Evolutionary conservation across 139 green algal genomes (phyloP), one percentile per base, ranked within the genome.

Genomic region (Chlamydomonas urium): DNA sequence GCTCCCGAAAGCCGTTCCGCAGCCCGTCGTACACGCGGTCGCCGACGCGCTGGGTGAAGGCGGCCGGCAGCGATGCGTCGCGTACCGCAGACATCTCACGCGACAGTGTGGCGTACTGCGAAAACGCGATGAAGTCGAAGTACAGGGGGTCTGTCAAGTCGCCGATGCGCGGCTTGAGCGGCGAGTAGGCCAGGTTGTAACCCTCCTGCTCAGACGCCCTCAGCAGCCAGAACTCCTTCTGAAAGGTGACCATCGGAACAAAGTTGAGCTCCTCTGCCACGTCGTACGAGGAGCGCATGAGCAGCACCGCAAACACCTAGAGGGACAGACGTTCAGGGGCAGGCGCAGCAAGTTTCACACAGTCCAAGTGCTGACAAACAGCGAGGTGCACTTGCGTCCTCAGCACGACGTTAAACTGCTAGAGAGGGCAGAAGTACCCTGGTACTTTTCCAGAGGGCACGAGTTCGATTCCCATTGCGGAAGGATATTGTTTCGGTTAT

Each of bases 71-170:
- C 14, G 53, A 26, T 0, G 47, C 26, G 60, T 94, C 89, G 79
- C 90, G 82, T 4, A 66, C 31, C 19, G 47, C 42, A 50, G 42
- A 50, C 42, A 8, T 14, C 8, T 50, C 42, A 50, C 42, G 29
- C 29, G 26, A 31, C 29, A 36, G 53, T 63, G 53, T 63, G 53
- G 77, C 71, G 32, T 84, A 88, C 73, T 97, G 72, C 31, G 68
- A 72, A 65, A 87, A 95, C 26, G 45, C 73, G 68, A 97, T 97
- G 83, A 95, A 97, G 71, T 97, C 92, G 77, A 96, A 93, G 75
- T 96, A 97, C 0, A 85, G 65, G 1, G 86, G 78, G 73, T 92
- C 84, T 6, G 79, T 81, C 33, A 96, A 57, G 38, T 94, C 76
- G 1, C 90, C 89, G 5, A 57, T 28, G 21, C 63, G 35, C 24